These are phyloP conservation scores for Bruguiera parviflora DNA, from an alignment of 345 rosid genomes.

Conservation along the genomic window DNA sequence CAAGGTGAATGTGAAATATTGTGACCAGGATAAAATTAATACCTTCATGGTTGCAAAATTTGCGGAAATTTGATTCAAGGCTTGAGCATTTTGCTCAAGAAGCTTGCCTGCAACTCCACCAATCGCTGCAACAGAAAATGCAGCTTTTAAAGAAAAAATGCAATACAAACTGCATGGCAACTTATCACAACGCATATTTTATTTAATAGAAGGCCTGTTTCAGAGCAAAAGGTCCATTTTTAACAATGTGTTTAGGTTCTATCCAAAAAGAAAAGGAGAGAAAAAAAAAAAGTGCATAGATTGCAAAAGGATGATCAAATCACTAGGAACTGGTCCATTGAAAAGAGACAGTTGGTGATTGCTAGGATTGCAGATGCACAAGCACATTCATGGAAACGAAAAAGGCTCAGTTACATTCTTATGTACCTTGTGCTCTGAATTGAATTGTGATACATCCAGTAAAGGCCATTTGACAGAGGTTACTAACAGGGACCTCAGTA, in stretches of 20 bases:
- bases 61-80: conserved; percentile 45
- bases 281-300: neutral
- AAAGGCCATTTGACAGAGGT: neutral
- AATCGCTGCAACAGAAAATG: conserved; percentile 41
- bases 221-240: no score
- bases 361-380: neutral
- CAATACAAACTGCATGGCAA: neutral
- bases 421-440: neutral
- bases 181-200: neutral
- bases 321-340: neutral
- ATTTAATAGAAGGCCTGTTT: no score
- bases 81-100: conserved; percentile 55
- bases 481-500: neutral
- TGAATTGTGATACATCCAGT: neutral
- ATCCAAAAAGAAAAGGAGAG: neutral
- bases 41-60: conserved; percentile 52
- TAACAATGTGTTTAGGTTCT: neutral
- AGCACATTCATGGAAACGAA: neutral
- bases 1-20: neutral
- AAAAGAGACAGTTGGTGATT: neutral
- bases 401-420: neutral
- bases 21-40: neutral
- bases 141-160: neutral
- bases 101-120: conserved; percentile 52
- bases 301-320: neutral